These are phyloP conservation scores for Gnaphalium uliginosum DNA, from an alignment of 129 eudicot genomes.

Conservation along the genomic window DNA sequence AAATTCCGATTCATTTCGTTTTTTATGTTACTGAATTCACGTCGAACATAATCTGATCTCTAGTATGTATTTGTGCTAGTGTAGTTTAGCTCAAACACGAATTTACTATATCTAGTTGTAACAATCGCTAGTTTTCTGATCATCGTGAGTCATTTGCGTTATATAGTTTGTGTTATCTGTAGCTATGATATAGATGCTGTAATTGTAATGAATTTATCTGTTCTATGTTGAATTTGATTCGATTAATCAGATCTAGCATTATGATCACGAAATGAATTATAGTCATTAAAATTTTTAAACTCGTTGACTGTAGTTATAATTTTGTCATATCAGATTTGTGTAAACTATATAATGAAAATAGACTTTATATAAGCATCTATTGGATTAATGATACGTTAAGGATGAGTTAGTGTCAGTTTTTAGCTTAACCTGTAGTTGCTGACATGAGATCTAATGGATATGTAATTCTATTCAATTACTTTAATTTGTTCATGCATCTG, in stretches of 20 bases:
- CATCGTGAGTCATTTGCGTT: conserved; percentile 10
- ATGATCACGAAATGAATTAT: conserved; percentile 2
- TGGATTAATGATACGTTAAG: conserved; percentile 1
- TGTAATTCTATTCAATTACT: not conserved
- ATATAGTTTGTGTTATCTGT: conserved; percentile 1
- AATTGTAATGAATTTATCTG: conserved; percentile 17
- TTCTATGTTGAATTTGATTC: not conserved
- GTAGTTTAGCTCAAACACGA: conserved; percentile 15
- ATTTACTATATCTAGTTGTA: not conserved
- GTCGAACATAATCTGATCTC: not conserved
- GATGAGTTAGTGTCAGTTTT: conserved; percentile 20
- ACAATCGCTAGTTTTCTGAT: conserved; percentile 6
- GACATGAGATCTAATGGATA: conserved; percentile 10
- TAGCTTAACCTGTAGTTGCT: conserved; percentile 15
- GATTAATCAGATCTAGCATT: not conserved
- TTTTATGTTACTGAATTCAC: conserved; percentile 7
- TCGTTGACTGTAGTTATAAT: conserved; percentile 2
- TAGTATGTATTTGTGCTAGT: conserved; percentile 18
- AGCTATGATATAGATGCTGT: not conserved
- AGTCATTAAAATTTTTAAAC: not conserved
- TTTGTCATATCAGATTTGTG: conserved; percentile 6
- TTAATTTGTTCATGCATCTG: conserved; percentile 13
- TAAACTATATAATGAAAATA: conserved; percentile 7
- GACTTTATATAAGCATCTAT: conserved; percentile 5
- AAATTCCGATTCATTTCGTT: conserved; percentile 15